These are phyloP conservation scores for Luffa aegyptiaca DNA, from an alignment of 306 rosid genomes.

Conservation along the genomic window DNA sequence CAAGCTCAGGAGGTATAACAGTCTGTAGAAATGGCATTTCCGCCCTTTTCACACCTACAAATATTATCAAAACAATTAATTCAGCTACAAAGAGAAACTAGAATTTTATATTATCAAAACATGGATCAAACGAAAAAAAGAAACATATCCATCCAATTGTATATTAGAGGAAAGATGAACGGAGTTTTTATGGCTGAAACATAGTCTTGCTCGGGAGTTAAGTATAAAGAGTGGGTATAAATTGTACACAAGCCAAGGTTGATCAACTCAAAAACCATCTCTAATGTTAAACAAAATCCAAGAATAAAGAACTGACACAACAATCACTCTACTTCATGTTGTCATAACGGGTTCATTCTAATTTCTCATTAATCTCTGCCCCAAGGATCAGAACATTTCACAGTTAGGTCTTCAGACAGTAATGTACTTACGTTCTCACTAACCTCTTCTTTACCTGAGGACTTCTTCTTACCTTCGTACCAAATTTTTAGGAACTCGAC, in stretches of 20 bases:
- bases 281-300: background rate
- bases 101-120: background rate
- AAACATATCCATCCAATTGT: background rate
- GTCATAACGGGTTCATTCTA: background rate
- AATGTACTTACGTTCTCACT: no score
- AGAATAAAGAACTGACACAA: background rate
- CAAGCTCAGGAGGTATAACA: constrained; percentile 85
- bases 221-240: background rate
- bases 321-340: background rate
- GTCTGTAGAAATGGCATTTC: constrained; percentile 89
- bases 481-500: no score
- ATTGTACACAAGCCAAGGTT: background rate
- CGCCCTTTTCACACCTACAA: background rate
- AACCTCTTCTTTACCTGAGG: no score
- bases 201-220: background rate
- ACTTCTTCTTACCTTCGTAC: no score
- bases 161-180: background rate
- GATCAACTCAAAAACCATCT: background rate
- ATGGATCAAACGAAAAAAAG: background rate
- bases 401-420: no score
- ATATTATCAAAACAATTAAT: background rate
- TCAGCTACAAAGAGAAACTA: background rate
- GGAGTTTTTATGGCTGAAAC: background rate
- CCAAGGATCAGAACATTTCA: no score
- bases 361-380: background rate